phyloP scores from a whole-genome alignment of 2,329 filamentous ascomycete species.

The Zymoseptoria crescenta region DNA sequence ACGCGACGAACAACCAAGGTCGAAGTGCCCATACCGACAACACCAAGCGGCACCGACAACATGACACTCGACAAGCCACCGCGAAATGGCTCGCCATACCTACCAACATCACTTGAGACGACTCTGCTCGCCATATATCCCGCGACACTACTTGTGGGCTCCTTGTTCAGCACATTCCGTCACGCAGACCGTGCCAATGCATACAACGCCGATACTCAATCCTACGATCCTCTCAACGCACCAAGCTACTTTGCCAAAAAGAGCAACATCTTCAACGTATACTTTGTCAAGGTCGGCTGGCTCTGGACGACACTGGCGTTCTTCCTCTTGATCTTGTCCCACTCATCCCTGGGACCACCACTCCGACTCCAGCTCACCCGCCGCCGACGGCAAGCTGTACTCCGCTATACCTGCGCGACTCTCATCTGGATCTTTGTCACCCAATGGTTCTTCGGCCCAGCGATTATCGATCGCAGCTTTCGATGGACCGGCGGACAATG shows the following conservation, averaged over 20 bases:
- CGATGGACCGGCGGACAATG: slow-evolving; percentile 81
- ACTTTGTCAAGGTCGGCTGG: slow-evolving; percentile 96
- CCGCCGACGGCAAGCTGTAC: slow-evolving; percentile 49
- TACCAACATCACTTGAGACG: slow-evolving; percentile 63
- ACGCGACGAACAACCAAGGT: slow-evolving; percentile 3
- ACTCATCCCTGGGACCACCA: slow-evolving; percentile 50
- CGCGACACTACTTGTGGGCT: slow-evolving; percentile 67
- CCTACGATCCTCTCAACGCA: slow-evolving; percentile 51
- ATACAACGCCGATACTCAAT: slow-evolving; percentile 56
- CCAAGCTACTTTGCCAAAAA: slow-evolving; percentile 92
- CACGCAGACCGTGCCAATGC: slow-evolving; percentile 60
- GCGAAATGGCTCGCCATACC: slow-evolving; percentile 44
- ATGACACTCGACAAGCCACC: slow-evolving; percentile 10
- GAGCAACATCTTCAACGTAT: slow-evolving; percentile 80
- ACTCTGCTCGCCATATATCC: slow-evolving; percentile 66
- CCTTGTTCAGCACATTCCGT: slow-evolving; percentile 70
- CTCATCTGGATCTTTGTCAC: slow-evolving; percentile 77
- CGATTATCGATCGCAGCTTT: slow-evolving; percentile 85
- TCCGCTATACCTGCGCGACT: slow-evolving; percentile 68
- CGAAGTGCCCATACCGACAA: slow-evolving; percentile 1
- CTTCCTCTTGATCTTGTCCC: slow-evolving; percentile 58
- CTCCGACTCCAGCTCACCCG: slow-evolving; percentile 34
- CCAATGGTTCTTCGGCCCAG: slow-evolving; percentile 92
- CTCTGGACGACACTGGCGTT: slow-evolving; percentile 78
- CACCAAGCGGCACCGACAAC: slow-evolving; percentile 2